A percentile compares a stretch with the other conserved stretches of the same genome.
Conservation (phyloP, 1,284 basidiomycete genomes). For the Naganishia sp. region DNA sequence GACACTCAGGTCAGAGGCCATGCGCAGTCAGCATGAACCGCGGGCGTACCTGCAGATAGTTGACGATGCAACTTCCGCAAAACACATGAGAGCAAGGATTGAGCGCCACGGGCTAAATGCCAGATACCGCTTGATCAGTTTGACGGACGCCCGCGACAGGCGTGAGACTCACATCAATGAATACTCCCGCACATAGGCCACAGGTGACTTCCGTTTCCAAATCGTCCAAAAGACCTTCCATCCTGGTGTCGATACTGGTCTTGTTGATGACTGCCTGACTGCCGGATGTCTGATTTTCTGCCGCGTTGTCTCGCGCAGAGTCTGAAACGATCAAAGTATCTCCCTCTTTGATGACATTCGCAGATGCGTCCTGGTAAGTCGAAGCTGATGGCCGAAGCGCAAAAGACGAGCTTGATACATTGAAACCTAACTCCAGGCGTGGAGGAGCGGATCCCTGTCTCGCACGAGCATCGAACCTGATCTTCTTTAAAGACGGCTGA, state of each 20-base stretch:
- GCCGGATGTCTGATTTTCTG: not conserved
- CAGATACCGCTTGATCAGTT: slow-evolving; percentile 4
- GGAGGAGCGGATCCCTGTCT: slow-evolving; percentile 23
- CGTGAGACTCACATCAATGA: slow-evolving; percentile 28
- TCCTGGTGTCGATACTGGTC: slow-evolving; percentile 2
- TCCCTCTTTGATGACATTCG: not conserved
- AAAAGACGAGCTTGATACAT: not conserved
- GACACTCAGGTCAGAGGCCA: not conserved
- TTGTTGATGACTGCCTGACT: no score
- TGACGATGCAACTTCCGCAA: slow-evolving; percentile 32
- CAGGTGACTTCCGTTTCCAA: slow-evolving; percentile 31
- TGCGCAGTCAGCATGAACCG: not conserved
- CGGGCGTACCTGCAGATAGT: slow-evolving; percentile 27
- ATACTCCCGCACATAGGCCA: slow-evolving; percentile 32
- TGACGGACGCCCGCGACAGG: no score
- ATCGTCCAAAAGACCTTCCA: slow-evolving; percentile 26
- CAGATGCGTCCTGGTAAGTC: no score
- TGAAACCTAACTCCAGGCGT: slow-evolving; percentile 20
- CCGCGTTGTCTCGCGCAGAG: not conserved
- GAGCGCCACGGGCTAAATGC: slow-evolving; percentile 22
- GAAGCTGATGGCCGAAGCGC: not conserved
- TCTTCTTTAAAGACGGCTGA: slow-evolving; percentile 7
- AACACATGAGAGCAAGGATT: slow-evolving; percentile 32
- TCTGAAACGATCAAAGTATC: not conserved
- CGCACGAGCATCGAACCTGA: not conserved